Evolutionary conservation across 2,329 filamentous ascomycete species (phyloP), one percentile per base, ranked within the genome.

Genomic region (Colletotrichum camelliae): DNA sequence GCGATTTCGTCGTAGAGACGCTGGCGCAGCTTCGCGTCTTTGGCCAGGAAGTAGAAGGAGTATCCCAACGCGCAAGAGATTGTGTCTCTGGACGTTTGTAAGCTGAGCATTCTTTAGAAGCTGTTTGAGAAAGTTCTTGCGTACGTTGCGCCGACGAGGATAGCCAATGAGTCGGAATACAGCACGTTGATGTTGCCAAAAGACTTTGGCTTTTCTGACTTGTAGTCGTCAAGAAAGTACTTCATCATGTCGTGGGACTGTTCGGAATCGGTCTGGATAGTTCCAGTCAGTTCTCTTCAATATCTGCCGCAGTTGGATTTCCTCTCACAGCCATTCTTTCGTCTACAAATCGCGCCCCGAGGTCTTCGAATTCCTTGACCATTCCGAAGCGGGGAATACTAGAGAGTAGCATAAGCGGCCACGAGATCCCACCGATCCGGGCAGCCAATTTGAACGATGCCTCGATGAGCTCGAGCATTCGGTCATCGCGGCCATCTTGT

Each of bases 301-400:
- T 4, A 10, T 24, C 15, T 27, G 4, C 12, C 4, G 57, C 5
- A 5, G 0, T 13, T 13, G 15, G 7, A 0, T 62, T 4, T 2
- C 6, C 13, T 67, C 60, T 72, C 74, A 75, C 78, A 55, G 78
- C 69, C 18, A 71, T 72, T 75, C 74, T 79, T 79, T 75, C 77
- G 74, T 79, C 75, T 37, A 77, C 80, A 73, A 81, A 84, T 79
- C 72, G 84, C 80, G 74, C 86, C 82, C 78, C 86, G 83, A 89
- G 85, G 81, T 90, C 87, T 82, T 92, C 88, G 55, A 81, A 81
- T 18, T 80, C 74, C 8, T 66, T 77, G 16, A 65, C 61, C 37
- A 77, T 72, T 1, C 76, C 78, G 13, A 75, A 57, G 2, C 74
- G 48, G 18, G 75, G 79, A 5, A 81, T 29, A 0, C 33, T 21